These are phyloP conservation scores for Penicillium polonicum DNA, from an alignment of 2,329 filamentous ascomycete species.

Conservation along the genomic window DNA sequence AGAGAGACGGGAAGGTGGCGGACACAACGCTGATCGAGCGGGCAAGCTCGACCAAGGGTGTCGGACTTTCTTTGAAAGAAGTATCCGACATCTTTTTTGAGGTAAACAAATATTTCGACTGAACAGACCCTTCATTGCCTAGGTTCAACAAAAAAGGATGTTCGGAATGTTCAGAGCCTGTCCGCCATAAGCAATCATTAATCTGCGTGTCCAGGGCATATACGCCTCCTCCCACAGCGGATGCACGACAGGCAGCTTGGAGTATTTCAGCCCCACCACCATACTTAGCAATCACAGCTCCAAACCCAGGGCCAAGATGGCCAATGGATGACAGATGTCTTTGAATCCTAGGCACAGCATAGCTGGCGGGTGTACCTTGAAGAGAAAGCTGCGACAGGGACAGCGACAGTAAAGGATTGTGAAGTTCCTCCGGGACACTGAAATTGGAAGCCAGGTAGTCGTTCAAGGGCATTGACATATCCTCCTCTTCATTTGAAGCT, in stretches of 20 bases:
- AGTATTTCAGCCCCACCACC: constrained; percentile 84
- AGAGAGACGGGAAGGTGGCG: constrained; percentile 64
- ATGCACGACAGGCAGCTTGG: constrained; percentile 86
- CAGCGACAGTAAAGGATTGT: constrained; percentile 65
- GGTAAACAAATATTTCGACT: constrained; percentile 39
- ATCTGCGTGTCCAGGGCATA: constrained; percentile 81
- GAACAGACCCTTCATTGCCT: constrained; percentile 39
- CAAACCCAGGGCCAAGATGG: constrained; percentile 83
- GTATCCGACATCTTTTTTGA: constrained; percentile 37
- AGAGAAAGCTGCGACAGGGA: constrained; percentile 66
- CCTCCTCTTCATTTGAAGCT: constrained; percentile 50
- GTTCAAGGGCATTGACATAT: constrained; percentile 55
- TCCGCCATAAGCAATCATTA: constrained; percentile 29
- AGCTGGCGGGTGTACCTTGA: constrained; percentile 59
- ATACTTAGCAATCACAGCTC: constrained; percentile 88
- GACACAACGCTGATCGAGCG: constrained; percentile 69
- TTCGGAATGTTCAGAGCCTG: constrained; percentile 12
- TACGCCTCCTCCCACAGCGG: constrained; percentile 84
- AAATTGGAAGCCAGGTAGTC: constrained; percentile 54
- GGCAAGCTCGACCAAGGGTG: constrained; percentile 46
- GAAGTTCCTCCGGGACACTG: constrained; percentile 66
- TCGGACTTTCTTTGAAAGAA: constrained; percentile 19
- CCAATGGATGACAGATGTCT: constrained; percentile 84
- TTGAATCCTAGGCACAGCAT: constrained; percentile 70
- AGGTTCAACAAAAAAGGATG: constrained; percentile 32